A percentile compares a stretch with the other conserved stretches of the same genome.
Evolutionary conservation across 1,139 yeast species (phyloP).

Genomic region (Hyphopichia wangnamkhiaoensis): DNA sequence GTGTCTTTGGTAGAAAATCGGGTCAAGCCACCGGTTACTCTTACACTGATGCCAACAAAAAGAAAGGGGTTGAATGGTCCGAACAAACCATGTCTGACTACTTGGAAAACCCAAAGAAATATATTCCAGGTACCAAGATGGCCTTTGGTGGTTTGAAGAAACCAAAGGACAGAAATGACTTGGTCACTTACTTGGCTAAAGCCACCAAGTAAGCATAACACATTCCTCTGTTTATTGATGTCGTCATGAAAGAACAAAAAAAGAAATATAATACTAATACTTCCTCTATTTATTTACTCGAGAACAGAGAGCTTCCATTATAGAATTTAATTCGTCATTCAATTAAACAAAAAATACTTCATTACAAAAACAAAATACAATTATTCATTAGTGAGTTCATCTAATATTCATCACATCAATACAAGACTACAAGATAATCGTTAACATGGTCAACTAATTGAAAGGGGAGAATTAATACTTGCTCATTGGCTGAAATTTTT

Average conservation of each 20-base stretch:
- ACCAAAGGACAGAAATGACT: slow-evolving; percentile 97
- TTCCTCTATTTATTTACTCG: no score
- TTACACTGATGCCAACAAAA: slow-evolving; percentile 97
- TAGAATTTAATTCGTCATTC: not conserved
- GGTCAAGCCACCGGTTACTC: slow-evolving; percentile 93
- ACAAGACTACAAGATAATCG: no score
- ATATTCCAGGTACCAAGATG: slow-evolving; percentile 99
- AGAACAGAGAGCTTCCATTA: no score
- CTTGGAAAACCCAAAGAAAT: slow-evolving; percentile 99
- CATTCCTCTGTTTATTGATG: no score
- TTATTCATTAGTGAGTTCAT: not conserved
- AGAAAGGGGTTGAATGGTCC: slow-evolving; percentile 86
- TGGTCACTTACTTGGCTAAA: slow-evolving; percentile 81
- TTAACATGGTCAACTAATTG: no score
- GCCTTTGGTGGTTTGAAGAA: slow-evolving; percentile 99
- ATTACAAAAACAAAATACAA: not conserved
- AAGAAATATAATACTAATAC: no score
- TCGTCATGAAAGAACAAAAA: no score
- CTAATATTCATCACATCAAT: no score
- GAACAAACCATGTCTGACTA: slow-evolving; percentile 91
- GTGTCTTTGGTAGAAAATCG: slow-evolving; percentile 87
- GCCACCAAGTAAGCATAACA: slow-evolving; percentile 74
- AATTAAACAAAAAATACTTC: not conserved
- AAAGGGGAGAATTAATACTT: not conserved
- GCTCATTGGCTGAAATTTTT: slow-evolving; percentile 3